phyloP scores from a whole-genome alignment of 2,329 filamentous ascomycete species.

The Fusarium equiseti region DNA sequence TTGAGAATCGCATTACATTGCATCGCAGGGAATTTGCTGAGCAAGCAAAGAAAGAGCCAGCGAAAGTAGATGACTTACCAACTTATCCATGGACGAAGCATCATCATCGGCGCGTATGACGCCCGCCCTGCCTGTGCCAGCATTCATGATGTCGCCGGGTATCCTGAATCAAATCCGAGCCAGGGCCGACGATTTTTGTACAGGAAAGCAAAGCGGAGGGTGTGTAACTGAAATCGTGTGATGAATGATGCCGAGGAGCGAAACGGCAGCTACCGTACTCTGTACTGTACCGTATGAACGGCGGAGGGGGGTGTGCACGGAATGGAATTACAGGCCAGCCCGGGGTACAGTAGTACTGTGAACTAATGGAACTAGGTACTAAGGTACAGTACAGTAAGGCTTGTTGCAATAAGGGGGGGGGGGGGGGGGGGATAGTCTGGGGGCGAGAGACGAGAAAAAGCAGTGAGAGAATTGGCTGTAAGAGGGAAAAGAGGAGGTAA shows the following conservation, averaged over 20 bases:
- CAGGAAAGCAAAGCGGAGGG: constrained; percentile 42
- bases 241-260: constrained; percentile 51
- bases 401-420: constrained; percentile 12
- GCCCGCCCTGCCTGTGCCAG: constrained; percentile 66
- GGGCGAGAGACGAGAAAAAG: not conserved
- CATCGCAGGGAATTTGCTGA: constrained; percentile 28
- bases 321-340: constrained; percentile 42
- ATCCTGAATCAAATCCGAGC: constrained; percentile 43
- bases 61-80: constrained; percentile 61
- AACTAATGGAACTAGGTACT: constrained; percentile 1
- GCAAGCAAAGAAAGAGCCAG: constrained; percentile 16
- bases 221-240: constrained; percentile 53
- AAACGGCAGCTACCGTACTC: constrained; percentile 45
- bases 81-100: constrained; percentile 66
- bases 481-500: constrained; percentile 2
- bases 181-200: constrained; percentile 44
- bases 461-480: constrained; percentile 6
- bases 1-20: constrained; percentile 18
- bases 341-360: constrained; percentile 36
- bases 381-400: not conserved
- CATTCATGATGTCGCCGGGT: constrained; percentile 53
- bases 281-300: constrained; percentile 3
- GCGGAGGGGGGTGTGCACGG: constrained; percentile 46
- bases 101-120: constrained; percentile 66
- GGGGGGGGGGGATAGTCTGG: constrained; percentile 6